These are phyloP conservation scores for Dissophora globulifera DNA, from an alignment of 192 early-diverging fungal species.

Conservation along the genomic window DNA sequence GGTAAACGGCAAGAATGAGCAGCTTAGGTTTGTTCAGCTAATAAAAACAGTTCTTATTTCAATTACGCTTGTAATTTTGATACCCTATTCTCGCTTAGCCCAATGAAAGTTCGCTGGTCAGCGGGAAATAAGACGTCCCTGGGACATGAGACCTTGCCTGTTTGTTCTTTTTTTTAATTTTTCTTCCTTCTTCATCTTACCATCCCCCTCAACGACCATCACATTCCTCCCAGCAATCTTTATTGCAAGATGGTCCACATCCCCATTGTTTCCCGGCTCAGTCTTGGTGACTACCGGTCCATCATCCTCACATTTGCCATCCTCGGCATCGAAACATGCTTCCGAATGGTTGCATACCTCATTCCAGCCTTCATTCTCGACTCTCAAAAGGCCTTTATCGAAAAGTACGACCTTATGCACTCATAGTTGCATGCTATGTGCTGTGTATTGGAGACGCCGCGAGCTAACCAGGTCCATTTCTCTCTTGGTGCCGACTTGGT, in stretches of 20 bases:
- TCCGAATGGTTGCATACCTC: slow-evolving; percentile 26
- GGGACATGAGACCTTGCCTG: too few species aligned
- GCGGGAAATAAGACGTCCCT: too few species aligned
- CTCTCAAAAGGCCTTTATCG: slow-evolving; percentile 9
- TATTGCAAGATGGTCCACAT: slow-evolving; percentile 33
- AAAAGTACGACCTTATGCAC: slow-evolving; percentile 31
- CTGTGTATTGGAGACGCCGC: neutral
- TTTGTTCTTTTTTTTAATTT: too few species aligned
- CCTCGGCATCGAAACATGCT: slow-evolving; percentile 44
- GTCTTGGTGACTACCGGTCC: slow-evolving; percentile 43
- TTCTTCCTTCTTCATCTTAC: too few species aligned
- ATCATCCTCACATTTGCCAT: slow-evolving; percentile 44
- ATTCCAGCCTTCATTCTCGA: slow-evolving; percentile 33
- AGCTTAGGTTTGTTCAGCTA: too few species aligned
- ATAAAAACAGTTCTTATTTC: too few species aligned
- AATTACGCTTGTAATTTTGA: too few species aligned
- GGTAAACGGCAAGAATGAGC: slow-evolving; percentile 12
- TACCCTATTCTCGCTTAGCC: too few species aligned
- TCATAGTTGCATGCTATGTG: neutral
- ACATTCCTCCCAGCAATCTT: neutral
- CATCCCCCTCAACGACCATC: too few species aligned
- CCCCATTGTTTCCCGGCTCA: slow-evolving; percentile 47
- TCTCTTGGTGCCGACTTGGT: too few species aligned
- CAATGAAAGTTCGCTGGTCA: too few species aligned
- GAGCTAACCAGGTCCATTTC: too few species aligned